Evolutionary conservation across 306 rosid species (phyloP), one percentile per base, ranked within the genome.

Genomic region (cucumber (Cucumis sativus)): DNA sequence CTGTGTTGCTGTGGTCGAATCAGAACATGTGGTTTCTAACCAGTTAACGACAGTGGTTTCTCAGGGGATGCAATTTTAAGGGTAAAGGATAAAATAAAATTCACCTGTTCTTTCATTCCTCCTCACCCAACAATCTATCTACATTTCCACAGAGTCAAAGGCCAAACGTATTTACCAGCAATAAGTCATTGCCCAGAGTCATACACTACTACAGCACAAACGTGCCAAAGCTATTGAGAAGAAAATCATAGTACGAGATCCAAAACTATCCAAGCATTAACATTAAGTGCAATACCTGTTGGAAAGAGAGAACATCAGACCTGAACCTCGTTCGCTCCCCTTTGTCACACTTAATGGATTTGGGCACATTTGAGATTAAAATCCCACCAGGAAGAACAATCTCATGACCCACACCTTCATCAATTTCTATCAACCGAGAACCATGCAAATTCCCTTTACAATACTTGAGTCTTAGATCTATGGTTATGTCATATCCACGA

Each of bases 281-380:
- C 51, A 51, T 30, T 49, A 51, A 25, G 76, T 49, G 76, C 5
- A 49, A 23, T 86, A 93, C 98, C 98, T 95, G 98, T 70, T 95
- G 98, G 84, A 95, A 95, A 78, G 97, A 84, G 68, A 95, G 93
- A 83, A 90, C 96, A 79, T 95, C 98, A 76, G 98, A 95, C 91
- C 96, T 89, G 83, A 95, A 95, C 83, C 97, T 83, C 0, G 92
- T 95, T 45, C 97, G 97, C 77, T 95, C 98, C 74, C 98, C 97
- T 83, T 95, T 94, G 82, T 94, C 98, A 11, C 97, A 94, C 82
- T 92, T 94, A 12, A 94, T 95, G 3, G 91, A 90, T 80, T 90
- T 91, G 43, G 97, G 87, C 20, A 94, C 96, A 80, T 90, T 83
- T 14, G 94, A 84, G 80, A 94, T 82, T 8, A 89, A 81, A 83